phyloP scores from a whole-genome alignment of 1,284 basidiomycete species.

The Microbotryum violaceum region DNA sequence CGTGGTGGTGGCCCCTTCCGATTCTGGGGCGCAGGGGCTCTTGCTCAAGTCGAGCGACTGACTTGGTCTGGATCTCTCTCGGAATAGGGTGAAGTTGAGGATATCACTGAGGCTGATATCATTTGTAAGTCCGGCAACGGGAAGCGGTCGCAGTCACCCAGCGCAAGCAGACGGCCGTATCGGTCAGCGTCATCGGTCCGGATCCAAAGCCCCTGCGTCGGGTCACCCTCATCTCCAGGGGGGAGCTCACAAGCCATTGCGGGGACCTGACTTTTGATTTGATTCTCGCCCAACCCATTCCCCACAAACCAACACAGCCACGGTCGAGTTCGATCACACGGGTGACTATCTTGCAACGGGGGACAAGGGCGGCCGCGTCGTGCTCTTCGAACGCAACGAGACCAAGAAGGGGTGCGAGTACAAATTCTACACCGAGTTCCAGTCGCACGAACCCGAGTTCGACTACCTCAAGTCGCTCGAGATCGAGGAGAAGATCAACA shows the following conservation, averaged over 20 bases:
- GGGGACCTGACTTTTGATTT: neutral
- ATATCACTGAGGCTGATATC: slow-evolving; percentile 99
- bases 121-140: slow-evolving; percentile 50
- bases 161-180: too few relatives aligned
- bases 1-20: too few relatives aligned
- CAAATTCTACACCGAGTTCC: slow-evolving; percentile 99
- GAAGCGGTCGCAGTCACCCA: too few relatives aligned
- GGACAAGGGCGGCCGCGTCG: slow-evolving; percentile 97
- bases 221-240: neutral
- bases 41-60: neutral
- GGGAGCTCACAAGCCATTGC: neutral
- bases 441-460: slow-evolving; percentile 99
- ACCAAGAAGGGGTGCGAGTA: slow-evolving; percentile 99
- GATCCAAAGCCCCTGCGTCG: too few relatives aligned
- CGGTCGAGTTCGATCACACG: slow-evolving; percentile 98
- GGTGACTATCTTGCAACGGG: slow-evolving; percentile 99
- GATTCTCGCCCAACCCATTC: neutral
- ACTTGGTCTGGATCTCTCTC: neutral
- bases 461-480: slow-evolving; percentile 99
- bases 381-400: slow-evolving; percentile 97
- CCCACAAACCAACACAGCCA: slow-evolving; percentile 46
- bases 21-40: too few relatives aligned
- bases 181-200: too few relatives aligned
- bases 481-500: slow-evolving; percentile 99
- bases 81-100: slow-evolving; percentile 66